A percentile compares a stretch with the other conserved stretches of the same genome.
phyloP scores from a whole-genome alignment of 345 rosid species.

The Dipteronia dyeriana region DNA sequence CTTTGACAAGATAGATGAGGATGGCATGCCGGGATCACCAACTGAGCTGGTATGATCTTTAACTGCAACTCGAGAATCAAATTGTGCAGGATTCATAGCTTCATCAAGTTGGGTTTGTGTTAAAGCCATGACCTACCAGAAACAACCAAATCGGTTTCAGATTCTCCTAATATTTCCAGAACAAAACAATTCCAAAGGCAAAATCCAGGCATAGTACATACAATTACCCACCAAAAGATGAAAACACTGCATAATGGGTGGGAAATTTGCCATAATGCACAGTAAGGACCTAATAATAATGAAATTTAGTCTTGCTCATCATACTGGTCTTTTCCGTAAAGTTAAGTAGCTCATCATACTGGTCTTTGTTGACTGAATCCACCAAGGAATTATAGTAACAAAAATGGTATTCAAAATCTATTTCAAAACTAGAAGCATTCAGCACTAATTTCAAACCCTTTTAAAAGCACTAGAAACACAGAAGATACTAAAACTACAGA shows the following conservation, averaged over 20 bases:
- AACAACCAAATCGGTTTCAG: constrained; percentile 22
- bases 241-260: neutral
- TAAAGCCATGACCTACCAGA: constrained; percentile 72
- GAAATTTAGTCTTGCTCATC: neutral
- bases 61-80: constrained; percentile 61
- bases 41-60: constrained; percentile 59
- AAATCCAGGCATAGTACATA: neutral
- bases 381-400: neutral
- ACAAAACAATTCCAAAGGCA: neutral
- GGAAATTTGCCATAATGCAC: neutral
- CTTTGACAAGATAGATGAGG: constrained; percentile 55
- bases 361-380: neutral
- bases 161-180: neutral
- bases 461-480: neutral
- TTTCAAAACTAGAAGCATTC: neutral
- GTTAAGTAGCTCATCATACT: neutral
- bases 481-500: neutral
- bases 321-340: neutral
- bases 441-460: neutral
- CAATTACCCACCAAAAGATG: neutral
- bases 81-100: constrained; percentile 82
- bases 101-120: constrained; percentile 89
- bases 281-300: neutral
- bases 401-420: neutral
- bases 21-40: constrained; percentile 48